These are phyloP conservation scores for Galeopsis tetrahit DNA, from an alignment of 257 asterid species.

Conservation along the genomic window DNA sequence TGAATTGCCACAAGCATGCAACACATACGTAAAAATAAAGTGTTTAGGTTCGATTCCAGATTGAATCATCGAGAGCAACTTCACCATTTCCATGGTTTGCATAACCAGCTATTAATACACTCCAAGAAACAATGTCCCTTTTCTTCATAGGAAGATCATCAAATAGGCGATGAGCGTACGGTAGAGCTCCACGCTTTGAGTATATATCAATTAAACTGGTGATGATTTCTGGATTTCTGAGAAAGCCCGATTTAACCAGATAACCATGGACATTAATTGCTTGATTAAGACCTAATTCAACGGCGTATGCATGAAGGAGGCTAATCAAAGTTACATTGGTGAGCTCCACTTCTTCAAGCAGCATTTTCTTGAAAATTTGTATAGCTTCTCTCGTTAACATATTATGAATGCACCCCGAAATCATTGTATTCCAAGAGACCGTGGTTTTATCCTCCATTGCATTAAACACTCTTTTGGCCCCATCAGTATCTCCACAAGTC, in stretches of 20 bases:
- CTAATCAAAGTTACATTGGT: constrained; percentile 83
- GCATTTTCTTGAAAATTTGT: constrained; percentile 74
- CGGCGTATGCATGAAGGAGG: constrained; percentile 87
- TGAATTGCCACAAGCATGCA: constrained; percentile 89
- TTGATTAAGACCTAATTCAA: constrained; percentile 72
- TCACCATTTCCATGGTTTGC: constrained; percentile 80
- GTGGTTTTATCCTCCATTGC: constrained; percentile 54
- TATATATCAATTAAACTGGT: constrained; percentile 80
- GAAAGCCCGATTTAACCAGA: constrained; percentile 71
- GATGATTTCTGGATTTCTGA: constrained; percentile 58
- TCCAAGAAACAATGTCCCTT: constrained; percentile 83
- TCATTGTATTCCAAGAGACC: constrained; percentile 92
- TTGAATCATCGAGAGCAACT: constrained; percentile 66
- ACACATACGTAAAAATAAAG: constrained; percentile 75
- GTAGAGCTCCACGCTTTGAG: constrained; percentile 75
- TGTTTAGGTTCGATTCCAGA: constrained; percentile 80
- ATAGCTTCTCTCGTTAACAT: constrained; percentile 61
- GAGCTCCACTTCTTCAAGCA: constrained; percentile 54
- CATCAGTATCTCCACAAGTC: constrained; percentile 68
- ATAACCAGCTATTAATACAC: constrained; percentile 78
- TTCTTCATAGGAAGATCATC: constrained; percentile 45
- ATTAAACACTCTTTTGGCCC: constrained; percentile 66
- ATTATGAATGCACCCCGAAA: constrained; percentile 77
- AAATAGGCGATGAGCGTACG: constrained; percentile 62
- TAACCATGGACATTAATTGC: constrained; percentile 70